Conservation (phyloP, 768 basidiomycete genomes). For the Pluteus cervinus region DNA sequence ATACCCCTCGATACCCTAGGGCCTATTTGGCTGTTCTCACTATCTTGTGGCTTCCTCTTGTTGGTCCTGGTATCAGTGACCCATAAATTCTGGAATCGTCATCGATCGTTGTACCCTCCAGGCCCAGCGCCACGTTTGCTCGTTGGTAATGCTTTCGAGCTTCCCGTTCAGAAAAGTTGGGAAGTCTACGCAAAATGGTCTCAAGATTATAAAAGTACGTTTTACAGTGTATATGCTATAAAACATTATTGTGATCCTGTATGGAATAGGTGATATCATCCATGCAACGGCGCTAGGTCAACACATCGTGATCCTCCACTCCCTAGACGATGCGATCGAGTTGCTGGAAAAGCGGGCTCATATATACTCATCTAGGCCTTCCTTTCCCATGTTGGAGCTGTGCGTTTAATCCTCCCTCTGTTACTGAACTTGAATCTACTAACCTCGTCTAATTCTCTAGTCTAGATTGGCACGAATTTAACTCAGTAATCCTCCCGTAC, state of each 20-base stretch:
- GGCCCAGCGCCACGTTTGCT: slow-evolving; percentile 12
- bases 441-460: background rate
- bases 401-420: background rate
- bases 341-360: slow-evolving; percentile 1
- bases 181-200: slow-evolving; percentile 12
- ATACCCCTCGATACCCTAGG: too few relatives aligned
- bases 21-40: too few relatives aligned
- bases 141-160: slow-evolving; percentile 15
- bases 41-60: too few relatives aligned
- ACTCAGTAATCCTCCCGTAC: background rate
- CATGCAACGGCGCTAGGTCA: slow-evolving; percentile 10
- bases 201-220: slow-evolving; percentile 12
- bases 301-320: slow-evolving; percentile 11
- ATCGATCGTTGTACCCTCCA: slow-evolving; percentile 15
- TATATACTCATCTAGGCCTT: background rate
- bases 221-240: background rate
- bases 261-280: slow-evolving; percentile 10
- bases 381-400: background rate
- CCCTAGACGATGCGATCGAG: slow-evolving; percentile 7
- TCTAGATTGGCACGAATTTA: background rate
- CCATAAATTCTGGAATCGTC: too few relatives aligned
- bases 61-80: too few relatives aligned
- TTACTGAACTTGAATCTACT: background rate
- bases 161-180: slow-evolving; percentile 8
- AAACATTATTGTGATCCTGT: background rate